A percentile compares a stretch with the other conserved stretches of the same genome.
phyloP scores from a whole-genome alignment of 2,329 filamentous ascomycete genomes.

The Acephala macrosclerotiorum region DNA sequence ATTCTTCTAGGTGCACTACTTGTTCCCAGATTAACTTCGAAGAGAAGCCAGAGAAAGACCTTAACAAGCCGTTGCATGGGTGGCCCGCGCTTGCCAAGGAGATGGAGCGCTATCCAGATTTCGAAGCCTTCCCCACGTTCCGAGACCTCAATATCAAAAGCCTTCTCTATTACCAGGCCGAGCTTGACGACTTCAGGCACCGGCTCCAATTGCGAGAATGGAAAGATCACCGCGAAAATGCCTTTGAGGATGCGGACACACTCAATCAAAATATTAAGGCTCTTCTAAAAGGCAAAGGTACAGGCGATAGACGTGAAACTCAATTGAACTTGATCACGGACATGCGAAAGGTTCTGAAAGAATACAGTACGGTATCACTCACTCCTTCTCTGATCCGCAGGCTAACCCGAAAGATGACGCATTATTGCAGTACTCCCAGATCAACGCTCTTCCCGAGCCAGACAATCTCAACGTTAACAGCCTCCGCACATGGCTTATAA shows the following conservation, averaged over 20 bases:
- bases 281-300: neutral
- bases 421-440: constrained; percentile 25
- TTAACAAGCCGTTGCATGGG: constrained; percentile 6
- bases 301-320: neutral
- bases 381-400: no score
- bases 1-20: no score
- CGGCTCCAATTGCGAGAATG: constrained; percentile 26
- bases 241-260: neutral
- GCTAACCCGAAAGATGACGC: constrained; percentile 28
- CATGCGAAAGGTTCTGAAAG: constrained; percentile 27
- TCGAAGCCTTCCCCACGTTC: constrained; percentile 29
- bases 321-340: constrained; percentile 23
- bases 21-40: no score
- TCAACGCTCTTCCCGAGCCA: constrained; percentile 22
- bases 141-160: constrained; percentile 31
- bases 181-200: constrained; percentile 19
- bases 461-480: constrained; percentile 27
- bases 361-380: constrained; percentile 27
- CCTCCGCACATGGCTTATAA: constrained; percentile 9
- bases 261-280: neutral
- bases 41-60: neutral
- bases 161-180: constrained; percentile 34
- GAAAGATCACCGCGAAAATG: constrained; percentile 14
- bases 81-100: constrained; percentile 22
- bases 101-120: constrained; percentile 18